Evolutionary conservation across 495 filamentous ascomycete genomes (phyloP).

Genomic region (Podospora didyma): DNA sequence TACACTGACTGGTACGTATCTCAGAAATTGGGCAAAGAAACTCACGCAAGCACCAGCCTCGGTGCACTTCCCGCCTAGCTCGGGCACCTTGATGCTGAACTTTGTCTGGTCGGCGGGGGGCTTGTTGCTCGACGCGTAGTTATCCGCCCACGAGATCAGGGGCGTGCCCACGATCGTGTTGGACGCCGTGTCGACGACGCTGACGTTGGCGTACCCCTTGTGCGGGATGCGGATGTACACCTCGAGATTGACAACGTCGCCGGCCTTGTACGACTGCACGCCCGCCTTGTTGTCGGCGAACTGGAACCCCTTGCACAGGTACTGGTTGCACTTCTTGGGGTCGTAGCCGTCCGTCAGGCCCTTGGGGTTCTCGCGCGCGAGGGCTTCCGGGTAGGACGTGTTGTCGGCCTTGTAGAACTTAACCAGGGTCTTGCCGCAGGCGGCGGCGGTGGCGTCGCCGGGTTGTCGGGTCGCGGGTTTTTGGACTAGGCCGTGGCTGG

Average conservation of each 20-base stretch:
- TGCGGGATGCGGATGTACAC: slow-evolving; percentile 62
- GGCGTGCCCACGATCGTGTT: slow-evolving; percentile 54
- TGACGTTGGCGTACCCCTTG: slow-evolving; percentile 64
- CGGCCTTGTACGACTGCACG: slow-evolving; percentile 56
- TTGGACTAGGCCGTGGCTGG: slow-evolving; percentile 62
- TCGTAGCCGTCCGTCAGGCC: slow-evolving; percentile 55
- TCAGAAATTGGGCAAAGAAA: too few species aligned
- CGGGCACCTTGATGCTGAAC: slow-evolving; percentile 64
- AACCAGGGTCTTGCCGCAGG: slow-evolving; percentile 60
- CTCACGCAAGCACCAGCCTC: slow-evolving; percentile 56
- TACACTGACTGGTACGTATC: too few species aligned
- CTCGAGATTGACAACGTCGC: slow-evolving; percentile 55
- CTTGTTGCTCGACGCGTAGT: slow-evolving; percentile 47
- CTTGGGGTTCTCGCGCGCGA: slow-evolving; percentile 52
- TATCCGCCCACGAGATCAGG: slow-evolving; percentile 51
- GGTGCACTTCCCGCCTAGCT: slow-evolving; percentile 53
- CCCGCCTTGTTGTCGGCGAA: slow-evolving; percentile 67
- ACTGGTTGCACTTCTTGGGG: slow-evolving; percentile 57
- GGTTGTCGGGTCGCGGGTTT: slow-evolving; percentile 56
- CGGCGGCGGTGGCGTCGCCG: slow-evolving; percentile 53
- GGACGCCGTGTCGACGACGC: slow-evolving; percentile 59
- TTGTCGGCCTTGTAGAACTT: slow-evolving; percentile 58
- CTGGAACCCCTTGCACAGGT: slow-evolving; percentile 69
- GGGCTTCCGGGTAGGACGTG: slow-evolving; percentile 65
- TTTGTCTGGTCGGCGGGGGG: slow-evolving; percentile 56